phyloP scores from a whole-genome alignment of 2,329 filamentous ascomycete genomes.

The Ramularia endophylla region DNA sequence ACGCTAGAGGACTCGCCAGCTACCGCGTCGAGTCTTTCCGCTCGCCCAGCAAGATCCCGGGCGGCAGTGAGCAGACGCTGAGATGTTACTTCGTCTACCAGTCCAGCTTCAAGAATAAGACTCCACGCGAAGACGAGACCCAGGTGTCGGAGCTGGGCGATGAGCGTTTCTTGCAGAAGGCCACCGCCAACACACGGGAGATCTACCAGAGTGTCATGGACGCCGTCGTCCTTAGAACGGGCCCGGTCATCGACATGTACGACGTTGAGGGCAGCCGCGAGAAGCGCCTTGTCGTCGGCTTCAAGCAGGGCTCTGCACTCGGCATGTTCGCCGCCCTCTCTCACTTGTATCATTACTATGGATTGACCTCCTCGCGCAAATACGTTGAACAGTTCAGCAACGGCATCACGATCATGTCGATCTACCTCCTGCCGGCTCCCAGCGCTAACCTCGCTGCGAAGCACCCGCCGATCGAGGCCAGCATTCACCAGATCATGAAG shows the following conservation, averaged over 20 bases:
- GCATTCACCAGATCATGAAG: constrained; percentile 98
- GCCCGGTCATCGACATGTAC: constrained; percentile 96
- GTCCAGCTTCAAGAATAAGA: constrained; percentile 77
- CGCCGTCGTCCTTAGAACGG: constrained; percentile 74
- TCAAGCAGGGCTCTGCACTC: constrained; percentile 84
- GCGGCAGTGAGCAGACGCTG: constrained; percentile 68
- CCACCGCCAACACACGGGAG: constrained; percentile 88
- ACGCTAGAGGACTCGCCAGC: constrained; percentile 57
- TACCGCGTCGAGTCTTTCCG: constrained; percentile 98
- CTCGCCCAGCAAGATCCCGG: constrained; percentile 73
- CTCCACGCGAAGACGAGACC: constrained; percentile 70
- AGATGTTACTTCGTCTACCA: constrained; percentile 99
- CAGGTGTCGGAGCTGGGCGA: constrained; percentile 88
- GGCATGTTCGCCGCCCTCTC: constrained; percentile 93
- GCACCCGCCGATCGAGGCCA: constrained; percentile 79
- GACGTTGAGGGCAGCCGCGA: constrained; percentile 88
- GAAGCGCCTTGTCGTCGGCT: constrained; percentile 91
- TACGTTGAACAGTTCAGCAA: constrained; percentile 99
- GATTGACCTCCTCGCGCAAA: constrained; percentile 90
- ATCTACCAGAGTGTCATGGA: constrained; percentile 94
- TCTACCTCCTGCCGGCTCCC: constrained; percentile 75
- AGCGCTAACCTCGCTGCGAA: constrained; percentile 47
- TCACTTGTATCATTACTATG: constrained; percentile 98
- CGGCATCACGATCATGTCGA: constrained; percentile 92
- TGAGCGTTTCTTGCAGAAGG: constrained; percentile 90